Evolutionary conservation across 768 basidiomycete genomes (phyloP), one percentile per base, ranked within the genome.

Genomic region (Auriscalpium orientale): DNA sequence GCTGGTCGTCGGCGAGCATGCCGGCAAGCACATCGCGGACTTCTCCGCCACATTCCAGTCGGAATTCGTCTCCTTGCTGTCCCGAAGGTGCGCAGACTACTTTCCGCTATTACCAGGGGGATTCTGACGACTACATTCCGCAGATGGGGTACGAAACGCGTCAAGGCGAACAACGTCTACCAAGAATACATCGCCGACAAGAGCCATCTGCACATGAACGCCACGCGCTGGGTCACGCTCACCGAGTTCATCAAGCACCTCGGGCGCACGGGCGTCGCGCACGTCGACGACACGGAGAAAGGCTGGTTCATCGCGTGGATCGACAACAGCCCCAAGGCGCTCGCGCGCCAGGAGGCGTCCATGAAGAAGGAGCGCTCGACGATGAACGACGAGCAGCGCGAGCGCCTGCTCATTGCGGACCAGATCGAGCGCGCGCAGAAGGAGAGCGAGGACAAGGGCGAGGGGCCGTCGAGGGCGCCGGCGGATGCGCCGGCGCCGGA

Each of bases 231-330:
- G 94, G 91, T 98, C 33, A 97, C 97, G 12, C 79, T 98, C 65
- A 91, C 91, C n/a, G 95, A 95, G 69, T 99, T 98, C 62, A 77
- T 81, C 62, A 94, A 95, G 70, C 83, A 93, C 64, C 78, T 99
- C 34, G 95, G 95, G 2, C 78, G 91, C 38, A 74, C 77, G 1
- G 95, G 97, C 36, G 76, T 97, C 54, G 91, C 87, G 5, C 82
- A 90, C 61, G 97, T 97, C 28, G 97, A 98, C 67, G 95, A 98
- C 74, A 98, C 93, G 46, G 97, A 98, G 73, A 97, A 99, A 74
- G 97, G 97, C 1, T 94, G 91, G 85, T 99, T 95, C 70, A 79
- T 99, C 58, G 84, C 87, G 37, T 99, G 97, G 97, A 90, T 99
- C 53, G 97, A 99, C 70, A 98, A 80, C 70, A 90, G 89, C 56